These are phyloP conservation scores for Penicillium pulvis DNA, from an alignment of 495 filamentous ascomycete species.

Conservation along the genomic window DNA sequence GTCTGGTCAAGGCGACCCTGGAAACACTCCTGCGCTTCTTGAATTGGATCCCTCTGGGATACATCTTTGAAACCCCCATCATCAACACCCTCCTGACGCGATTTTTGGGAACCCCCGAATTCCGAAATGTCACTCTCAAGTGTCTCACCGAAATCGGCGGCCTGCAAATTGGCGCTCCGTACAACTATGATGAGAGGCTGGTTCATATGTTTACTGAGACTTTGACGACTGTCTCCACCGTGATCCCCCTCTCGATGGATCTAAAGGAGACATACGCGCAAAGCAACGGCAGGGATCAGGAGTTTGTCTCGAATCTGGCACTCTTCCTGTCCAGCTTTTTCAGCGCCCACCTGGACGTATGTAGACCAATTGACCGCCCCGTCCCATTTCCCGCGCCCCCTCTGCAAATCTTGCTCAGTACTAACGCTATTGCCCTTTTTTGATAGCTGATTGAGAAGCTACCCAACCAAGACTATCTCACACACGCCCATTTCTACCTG, in stretches of 20 bases:
- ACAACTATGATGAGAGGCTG: constrained; percentile 88
- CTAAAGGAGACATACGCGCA: constrained; percentile 84
- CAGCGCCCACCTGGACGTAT: constrained; percentile 82
- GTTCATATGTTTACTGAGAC: constrained; percentile 97
- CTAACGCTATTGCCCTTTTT: constrained; percentile 8
- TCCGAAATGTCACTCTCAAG: constrained; percentile 94
- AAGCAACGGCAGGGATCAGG: constrained; percentile 92
- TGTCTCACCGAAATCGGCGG: constrained; percentile 97
- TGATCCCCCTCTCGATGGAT: constrained; percentile 86
- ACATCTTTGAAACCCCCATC: constrained; percentile 96
- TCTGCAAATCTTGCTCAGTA: not conserved
- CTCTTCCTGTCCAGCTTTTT: constrained; percentile 97
- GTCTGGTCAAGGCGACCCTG: constrained; percentile 87
- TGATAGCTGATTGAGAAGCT: constrained; percentile 88
- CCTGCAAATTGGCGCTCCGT: constrained; percentile 74
- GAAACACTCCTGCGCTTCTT: constrained; percentile 94
- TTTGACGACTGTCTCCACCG: constrained; percentile 81
- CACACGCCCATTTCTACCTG: constrained; percentile 95
- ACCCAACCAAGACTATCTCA: constrained; percentile 90
- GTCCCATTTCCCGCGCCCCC: not conserved
- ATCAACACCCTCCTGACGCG: constrained; percentile 91
- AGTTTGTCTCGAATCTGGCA: constrained; percentile 95
- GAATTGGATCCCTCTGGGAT: constrained; percentile 98
- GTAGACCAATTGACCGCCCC: constrained; percentile 25
- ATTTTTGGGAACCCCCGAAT: constrained; percentile 88